Percentiles rank a stretch among this genome's conserved stretches.
Conservation (phyloP, 805 yeast species). For the Komagataella ulmi region DNA sequence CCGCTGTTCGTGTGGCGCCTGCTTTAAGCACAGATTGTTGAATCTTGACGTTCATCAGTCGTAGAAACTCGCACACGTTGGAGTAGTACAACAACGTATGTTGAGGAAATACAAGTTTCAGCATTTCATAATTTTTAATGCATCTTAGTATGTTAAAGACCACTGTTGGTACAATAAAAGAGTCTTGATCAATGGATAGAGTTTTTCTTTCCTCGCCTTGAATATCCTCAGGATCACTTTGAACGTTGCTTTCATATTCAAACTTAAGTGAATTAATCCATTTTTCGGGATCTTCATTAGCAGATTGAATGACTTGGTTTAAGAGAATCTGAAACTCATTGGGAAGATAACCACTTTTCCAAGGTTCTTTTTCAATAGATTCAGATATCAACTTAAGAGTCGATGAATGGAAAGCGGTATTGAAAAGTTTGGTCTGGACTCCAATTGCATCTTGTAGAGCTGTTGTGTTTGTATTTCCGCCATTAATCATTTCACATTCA, state of each 20-base stretch:
- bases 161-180: constrained; percentile 46
- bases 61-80: constrained; percentile 30
- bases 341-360: constrained; percentile 64
- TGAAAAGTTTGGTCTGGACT: constrained; percentile 51
- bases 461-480: constrained; percentile 47
- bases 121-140: constrained; percentile 38
- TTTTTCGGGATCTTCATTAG: constrained; percentile 27
- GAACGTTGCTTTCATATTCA: constrained; percentile 5
- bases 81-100: constrained; percentile 24
- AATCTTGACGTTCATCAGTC: constrained; percentile 37
- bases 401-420: constrained; percentile 38
- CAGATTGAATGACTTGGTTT: constrained; percentile 35
- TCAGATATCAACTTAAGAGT: constrained; percentile 30
- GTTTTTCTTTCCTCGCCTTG: constrained; percentile 16
- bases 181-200: constrained; percentile 33
- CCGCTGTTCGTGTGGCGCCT: constrained; percentile 65
- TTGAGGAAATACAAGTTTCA: constrained; percentile 44
- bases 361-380: constrained; percentile 52
- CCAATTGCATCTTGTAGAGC: constrained; percentile 56
- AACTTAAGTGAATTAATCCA: constrained; percentile 31
- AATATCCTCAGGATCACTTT: constrained; percentile 4
- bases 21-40: constrained; percentile 57
- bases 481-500: constrained; percentile 65
- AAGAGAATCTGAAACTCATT: constrained; percentile 31
- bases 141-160: constrained; percentile 23